Conservation (phyloP, 192 early-diverging fungal species). For the Oehlia diaphana region DNA sequence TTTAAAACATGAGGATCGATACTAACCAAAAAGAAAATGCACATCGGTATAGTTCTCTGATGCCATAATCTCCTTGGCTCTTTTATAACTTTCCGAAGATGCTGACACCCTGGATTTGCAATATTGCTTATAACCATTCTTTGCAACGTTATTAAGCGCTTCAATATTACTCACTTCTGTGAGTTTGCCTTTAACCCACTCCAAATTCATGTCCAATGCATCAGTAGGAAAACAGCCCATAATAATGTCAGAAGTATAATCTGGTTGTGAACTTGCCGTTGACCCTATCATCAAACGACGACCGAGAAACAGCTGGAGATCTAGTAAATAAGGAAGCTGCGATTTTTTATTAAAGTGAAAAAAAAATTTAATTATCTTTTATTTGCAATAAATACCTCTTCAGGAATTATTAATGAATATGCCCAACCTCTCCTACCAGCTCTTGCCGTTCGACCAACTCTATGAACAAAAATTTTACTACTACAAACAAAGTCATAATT, state of each 20-base stretch:
- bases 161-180: slow-evolving; percentile 63
- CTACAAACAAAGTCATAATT: slow-evolving; percentile 95
- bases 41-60: slow-evolving; percentile 62
- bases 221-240: slow-evolving; percentile 75
- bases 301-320: slow-evolving; percentile 89
- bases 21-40: slow-evolving; percentile 73
- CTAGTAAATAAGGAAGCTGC: slow-evolving; percentile 81
- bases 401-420: slow-evolving; percentile 80
- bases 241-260: slow-evolving; percentile 80
- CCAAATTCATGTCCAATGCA: slow-evolving; percentile 67
- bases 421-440: slow-evolving; percentile 93
- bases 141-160: slow-evolving; percentile 62
- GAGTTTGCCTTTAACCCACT: slow-evolving; percentile 69
- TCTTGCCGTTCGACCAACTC: slow-evolving; percentile 94
- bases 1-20: background rate
- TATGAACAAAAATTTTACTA: slow-evolving; percentile 95
- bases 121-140: slow-evolving; percentile 89
- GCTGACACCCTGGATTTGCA: slow-evolving; percentile 79
- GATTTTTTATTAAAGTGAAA: slow-evolving; percentile 16
- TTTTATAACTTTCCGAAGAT: slow-evolving; percentile 79
- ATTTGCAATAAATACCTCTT: slow-evolving; percentile 55
- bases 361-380: background rate
- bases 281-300: slow-evolving; percentile 59
- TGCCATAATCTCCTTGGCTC: slow-evolving; percentile 81
- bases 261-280: slow-evolving; percentile 32